Base-by-base conservation (phyloP, 2,329 filamentous ascomycete species). In the Penicillium vulpinum region DNA sequence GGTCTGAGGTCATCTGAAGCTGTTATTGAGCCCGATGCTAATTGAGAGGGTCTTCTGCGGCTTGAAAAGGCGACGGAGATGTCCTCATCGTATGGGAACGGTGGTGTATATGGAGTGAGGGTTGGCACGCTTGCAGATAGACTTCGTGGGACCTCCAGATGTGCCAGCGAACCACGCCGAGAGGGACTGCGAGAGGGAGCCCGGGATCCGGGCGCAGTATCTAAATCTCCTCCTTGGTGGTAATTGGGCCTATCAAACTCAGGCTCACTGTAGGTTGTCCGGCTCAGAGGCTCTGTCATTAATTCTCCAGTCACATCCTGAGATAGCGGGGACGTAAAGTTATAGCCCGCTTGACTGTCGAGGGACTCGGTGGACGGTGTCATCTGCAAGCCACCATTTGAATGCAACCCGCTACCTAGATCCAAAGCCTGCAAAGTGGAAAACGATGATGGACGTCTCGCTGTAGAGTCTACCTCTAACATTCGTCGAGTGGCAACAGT, bases 11-110 rank as follows among this genome's bases (percentile, higher is more conserved):
- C 41, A 1, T n/a, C 18, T 10, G 66, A 33, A 8, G 58, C 47
- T 11, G 46, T 58, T 15, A 62, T 55, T 11, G 62, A 43, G 13
- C 57, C 50, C 6, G 65, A n/a, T 10, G 28, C 49, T 22, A 51
- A 56, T 35, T 64, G 54, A 10, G 58, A 18, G 2, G 51, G 38
- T 24, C 56, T 57, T 18, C 62, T 56, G 16, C 59, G 69, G 15
- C 64, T 65, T 31, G 70, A 51, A 15, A 66, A 61, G 10, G 67
- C 67, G 51, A 76, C 64, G 6, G 70, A 59, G 31, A 75, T 71
- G 44, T 76, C 66, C 33, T 66, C 57, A 15, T 76, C 74, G 41
- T 72, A 72, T 2, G 71, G 73, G 3, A 77, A 52, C 11, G 67
- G 55, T 26, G 56, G 54, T 21, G 57, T 44, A 38, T 65, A 65